phyloP scores from a whole-genome alignment of 306 rosid species.

The Betula pendula region DNA sequence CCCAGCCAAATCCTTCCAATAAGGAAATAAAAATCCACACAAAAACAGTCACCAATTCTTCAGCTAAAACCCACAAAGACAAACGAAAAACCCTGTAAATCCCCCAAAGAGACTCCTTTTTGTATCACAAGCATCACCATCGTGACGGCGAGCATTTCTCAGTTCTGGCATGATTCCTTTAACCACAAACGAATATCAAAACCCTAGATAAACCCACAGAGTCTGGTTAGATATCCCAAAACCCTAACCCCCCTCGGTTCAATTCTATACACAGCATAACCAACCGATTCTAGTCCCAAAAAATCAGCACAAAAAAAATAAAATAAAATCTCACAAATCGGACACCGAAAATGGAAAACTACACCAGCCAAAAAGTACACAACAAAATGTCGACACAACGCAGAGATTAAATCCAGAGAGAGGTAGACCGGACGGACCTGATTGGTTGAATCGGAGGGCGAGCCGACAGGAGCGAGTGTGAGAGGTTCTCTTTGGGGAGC shows the following conservation, averaged over 20 bases:
- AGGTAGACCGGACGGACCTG: background rate
- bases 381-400: background rate
- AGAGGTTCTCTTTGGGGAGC: background rate
- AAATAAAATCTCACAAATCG: background rate
- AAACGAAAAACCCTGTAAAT: background rate
- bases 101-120: background rate
- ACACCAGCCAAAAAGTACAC: background rate
- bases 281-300: background rate
- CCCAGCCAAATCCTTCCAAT: background rate
- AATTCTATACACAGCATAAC: background rate
- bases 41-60: background rate
- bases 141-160: background rate
- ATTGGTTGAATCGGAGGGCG: background rate
- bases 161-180: no score
- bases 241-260: background rate
- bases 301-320: background rate
- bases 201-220: background rate
- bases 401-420: background rate
- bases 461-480: background rate
- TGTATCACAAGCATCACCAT: background rate
- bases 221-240: no score
- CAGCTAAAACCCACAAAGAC: background rate
- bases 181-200: background rate
- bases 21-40: background rate
- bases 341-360: background rate